A percentile compares a stretch with the other conserved stretches of the same genome.
Conservation (phyloP, 2,329 filamentous ascomycete species). For the Ophiocordyceps camponoti-saundersi region DNA sequence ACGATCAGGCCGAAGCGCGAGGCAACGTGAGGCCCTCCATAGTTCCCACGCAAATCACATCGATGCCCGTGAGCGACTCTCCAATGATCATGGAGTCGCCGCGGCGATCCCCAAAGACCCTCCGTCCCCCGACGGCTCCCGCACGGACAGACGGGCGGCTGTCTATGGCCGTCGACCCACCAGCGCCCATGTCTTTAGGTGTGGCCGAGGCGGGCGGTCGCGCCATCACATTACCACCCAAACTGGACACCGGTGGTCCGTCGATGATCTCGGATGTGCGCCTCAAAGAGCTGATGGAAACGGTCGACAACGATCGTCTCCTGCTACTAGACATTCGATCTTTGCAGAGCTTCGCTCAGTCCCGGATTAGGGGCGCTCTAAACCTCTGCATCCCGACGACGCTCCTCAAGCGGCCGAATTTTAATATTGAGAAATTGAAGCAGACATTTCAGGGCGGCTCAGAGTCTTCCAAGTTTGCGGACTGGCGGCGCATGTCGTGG, state of each 20-base stretch:
- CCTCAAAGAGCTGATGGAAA: conserved; percentile 38
- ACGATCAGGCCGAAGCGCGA: conserved; percentile 31
- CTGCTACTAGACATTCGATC: conserved; percentile 77
- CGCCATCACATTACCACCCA: conserved; percentile 35
- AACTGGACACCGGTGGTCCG: conserved; percentile 27
- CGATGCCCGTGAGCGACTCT: conserved; percentile 24
- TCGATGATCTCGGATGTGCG: conserved; percentile 35
- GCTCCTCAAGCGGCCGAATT: conserved; percentile 75
- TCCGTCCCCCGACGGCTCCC: conserved; percentile 7
- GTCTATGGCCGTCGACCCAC: conserved; percentile 31
- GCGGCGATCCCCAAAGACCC: conserved; percentile 7
- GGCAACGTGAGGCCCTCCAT: conserved; percentile 32
- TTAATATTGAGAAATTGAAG: conserved; percentile 73
- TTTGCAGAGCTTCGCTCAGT: conserved; percentile 61
- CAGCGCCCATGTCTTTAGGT: conserved; percentile 19
- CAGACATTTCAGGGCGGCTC: conserved; percentile 64
- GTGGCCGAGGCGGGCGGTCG: conserved; percentile 8
- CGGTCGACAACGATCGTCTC: conserved; percentile 22
- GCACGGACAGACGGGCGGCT: conserved; percentile 27
- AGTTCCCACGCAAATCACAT: conserved; percentile 20
- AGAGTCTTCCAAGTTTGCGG: conserved; percentile 55
- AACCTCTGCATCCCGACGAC: conserved; percentile 95
- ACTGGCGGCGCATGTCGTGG: conserved; percentile 56
- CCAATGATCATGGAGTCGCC: conserved; percentile 13
- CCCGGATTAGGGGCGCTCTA: conserved; percentile 62